Percentiles rank a stretch among this genome's conserved stretches.
Conservation (phyloP, 768 basidiomycete genomes). For the Chalciporus sphaerocephalus region DNA sequence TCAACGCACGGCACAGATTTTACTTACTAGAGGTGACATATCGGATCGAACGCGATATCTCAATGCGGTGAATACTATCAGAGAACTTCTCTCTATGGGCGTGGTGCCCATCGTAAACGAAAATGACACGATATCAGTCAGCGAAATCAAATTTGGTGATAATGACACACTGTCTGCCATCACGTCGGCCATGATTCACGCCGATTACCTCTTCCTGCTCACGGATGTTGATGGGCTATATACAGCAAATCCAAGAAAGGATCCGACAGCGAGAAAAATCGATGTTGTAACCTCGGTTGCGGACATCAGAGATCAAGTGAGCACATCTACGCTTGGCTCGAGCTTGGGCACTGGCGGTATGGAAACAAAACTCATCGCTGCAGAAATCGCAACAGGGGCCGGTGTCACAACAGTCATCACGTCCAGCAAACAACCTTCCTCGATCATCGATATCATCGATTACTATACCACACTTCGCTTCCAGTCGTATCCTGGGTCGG, state of each 20-base stretch:
- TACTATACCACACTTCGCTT: conserved; percentile 52
- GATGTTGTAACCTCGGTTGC: conserved; percentile 80
- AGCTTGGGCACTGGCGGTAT: conserved; percentile 96
- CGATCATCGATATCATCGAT: conserved; percentile 78
- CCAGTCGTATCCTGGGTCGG: conserved; percentile 34
- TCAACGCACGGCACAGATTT: conserved; percentile 92
- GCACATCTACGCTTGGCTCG: conserved; percentile 87
- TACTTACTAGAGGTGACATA: conserved; percentile 93
- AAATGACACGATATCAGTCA: conserved; percentile 97
- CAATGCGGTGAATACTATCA: conserved; percentile 94
- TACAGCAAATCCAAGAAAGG: conserved; percentile 91
- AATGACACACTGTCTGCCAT: conserved; percentile 98
- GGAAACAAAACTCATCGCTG: conserved; percentile 98
- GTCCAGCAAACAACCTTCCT: conserved; percentile 72
- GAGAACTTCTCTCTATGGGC: conserved; percentile 87
- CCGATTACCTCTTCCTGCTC: conserved; percentile 93
- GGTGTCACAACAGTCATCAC: conserved; percentile 91
- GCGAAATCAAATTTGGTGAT: conserved; percentile 99
- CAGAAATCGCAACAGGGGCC: conserved; percentile 93
- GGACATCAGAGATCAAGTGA: conserved; percentile 80
- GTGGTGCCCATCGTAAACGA: conserved; percentile 98
- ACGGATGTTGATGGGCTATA: conserved; percentile 97
- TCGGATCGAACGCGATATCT: conserved; percentile 94
- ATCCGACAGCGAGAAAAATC: conserved; percentile 75
- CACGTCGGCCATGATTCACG: conserved; percentile 95